Base-by-base conservation (phyloP, 2,329 filamentous ascomycete genomes). In the Magnaporthiopsis incrustans region DNA sequence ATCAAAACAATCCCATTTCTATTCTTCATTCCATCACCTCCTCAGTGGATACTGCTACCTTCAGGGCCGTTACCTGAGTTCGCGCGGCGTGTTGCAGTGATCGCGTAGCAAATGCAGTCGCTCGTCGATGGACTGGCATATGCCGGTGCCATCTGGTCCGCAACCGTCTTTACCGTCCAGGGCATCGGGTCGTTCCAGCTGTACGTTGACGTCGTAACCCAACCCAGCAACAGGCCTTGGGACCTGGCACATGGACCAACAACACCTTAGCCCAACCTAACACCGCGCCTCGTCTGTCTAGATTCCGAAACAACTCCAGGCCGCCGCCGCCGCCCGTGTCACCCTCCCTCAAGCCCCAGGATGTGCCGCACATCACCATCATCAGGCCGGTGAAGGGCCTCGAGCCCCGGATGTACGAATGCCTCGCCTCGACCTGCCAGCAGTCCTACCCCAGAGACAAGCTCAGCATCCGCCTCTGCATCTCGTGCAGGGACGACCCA, bases 351-450 rank as follows among this genome's bases (percentile, higher is more conserved):
- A 75, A 77, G 4, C 71, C 77, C 4, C 71, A 77, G 57, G 73
- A 82, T 68, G 77, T 92, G 3, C 94, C 93, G 22, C 88, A 91
- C 77, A 83, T 99, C 70, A 98, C 95, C 38, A 84, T 97, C 66
- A 92, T 99, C 69, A 90, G 95, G 2, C 96, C 95, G 0, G 89
- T 97, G 68, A 98, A 97, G 77, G 95, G 93, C 66, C 82, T 96
- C 64, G 95, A 98, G 74, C 90, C 92, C 4, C 85, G 87, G 68
- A 86, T 98, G 30, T 97, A 96, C 81, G 91, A 97, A 71, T 98
- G 95, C 64, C 66, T 72, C 26, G 69, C 66, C 33, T 69, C 63
- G 26, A 78, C 62, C 22, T 66, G 76, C 35, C 69, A 25, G 64
- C 71, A 79, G 33, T 74, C 71, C 50, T 64, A 58, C 15, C 91